Evolutionary conservation across 768 basidiomycete species (phyloP).

Genomic region (Gyrodon lividus): DNA sequence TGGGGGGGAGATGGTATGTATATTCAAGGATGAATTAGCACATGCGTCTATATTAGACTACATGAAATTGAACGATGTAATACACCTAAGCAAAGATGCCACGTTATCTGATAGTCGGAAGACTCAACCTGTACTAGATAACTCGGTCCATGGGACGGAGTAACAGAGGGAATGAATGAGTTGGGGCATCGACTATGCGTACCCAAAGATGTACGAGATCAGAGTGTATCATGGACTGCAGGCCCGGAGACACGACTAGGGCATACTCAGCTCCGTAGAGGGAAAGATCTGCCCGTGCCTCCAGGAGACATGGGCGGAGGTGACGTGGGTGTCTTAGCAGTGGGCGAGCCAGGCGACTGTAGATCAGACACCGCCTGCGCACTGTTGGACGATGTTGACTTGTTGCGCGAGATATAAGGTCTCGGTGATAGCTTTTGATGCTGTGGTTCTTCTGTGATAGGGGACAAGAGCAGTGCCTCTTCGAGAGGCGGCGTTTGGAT

Average conservation of each 20-base stretch:
- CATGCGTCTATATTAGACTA: too few relatives aligned
- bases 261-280: not conserved
- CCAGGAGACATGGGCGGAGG: conserved; percentile 13
- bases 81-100: too few relatives aligned
- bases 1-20: too few relatives aligned
- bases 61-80: too few relatives aligned
- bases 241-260: not conserved
- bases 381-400: conserved; percentile 41
- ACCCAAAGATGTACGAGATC: too few relatives aligned
- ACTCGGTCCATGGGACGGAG: too few relatives aligned
- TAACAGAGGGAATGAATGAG: too few relatives aligned
- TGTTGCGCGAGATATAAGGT: conserved; percentile 60
- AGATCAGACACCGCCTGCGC: not conserved
- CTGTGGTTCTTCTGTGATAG: conserved; percentile 28
- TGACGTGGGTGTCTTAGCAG: conserved; percentile 36
- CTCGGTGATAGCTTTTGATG: conserved; percentile 46
- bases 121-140: too few relatives aligned
- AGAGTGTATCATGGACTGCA: not conserved
- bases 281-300: not conserved
- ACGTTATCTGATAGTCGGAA: too few relatives aligned
- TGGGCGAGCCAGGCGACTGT: conserved; percentile 6
- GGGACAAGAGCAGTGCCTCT: conserved; percentile 16
- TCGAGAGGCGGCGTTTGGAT: conserved; percentile 11
- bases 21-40: too few relatives aligned
- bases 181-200: too few relatives aligned